phyloP scores from a whole-genome alignment of 2,329 filamentous ascomycete genomes.

The Fusarium sororula region DNA sequence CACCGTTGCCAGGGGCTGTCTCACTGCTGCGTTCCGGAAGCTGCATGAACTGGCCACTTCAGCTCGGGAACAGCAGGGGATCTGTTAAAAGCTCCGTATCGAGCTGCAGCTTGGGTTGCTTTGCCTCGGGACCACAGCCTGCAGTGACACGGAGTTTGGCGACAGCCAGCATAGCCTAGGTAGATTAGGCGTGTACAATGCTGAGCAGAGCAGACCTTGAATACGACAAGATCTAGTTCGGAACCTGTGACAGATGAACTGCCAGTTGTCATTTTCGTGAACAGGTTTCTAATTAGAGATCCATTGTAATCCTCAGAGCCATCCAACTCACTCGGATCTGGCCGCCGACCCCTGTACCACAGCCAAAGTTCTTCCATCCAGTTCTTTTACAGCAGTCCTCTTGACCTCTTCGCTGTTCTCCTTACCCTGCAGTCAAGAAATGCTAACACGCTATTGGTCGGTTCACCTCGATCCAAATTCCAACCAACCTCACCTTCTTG shows the following conservation, averaged over 20 bases:
- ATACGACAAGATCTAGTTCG: conserved; percentile 1
- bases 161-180: background rate
- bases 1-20: conserved; percentile 1
- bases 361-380: conserved; percentile 7
- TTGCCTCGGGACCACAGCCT: conserved; percentile 6
- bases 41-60: conserved; percentile 38
- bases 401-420: background rate
- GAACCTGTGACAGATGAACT: conserved; percentile 3
- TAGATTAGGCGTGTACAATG: background rate
- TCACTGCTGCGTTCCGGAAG: conserved; percentile 16
- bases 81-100: background rate
- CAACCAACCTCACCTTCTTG: conserved; percentile 19
- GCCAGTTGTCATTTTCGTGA: conserved; percentile 15
- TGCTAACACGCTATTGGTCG: conserved; percentile 11
- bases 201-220: background rate
- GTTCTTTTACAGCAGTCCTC: background rate
- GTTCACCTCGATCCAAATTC: background rate
- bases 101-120: conserved; percentile 17
- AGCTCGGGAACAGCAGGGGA: conserved; percentile 10
- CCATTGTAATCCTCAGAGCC: background rate
- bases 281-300: conserved; percentile 15
- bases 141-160: conserved; percentile 1
- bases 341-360: conserved; percentile 7
- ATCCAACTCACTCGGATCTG: conserved; percentile 3
- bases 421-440: conserved; percentile 25